phyloP scores from a whole-genome alignment of 257 asterid genomes.

The Striga asiatica region DNA sequence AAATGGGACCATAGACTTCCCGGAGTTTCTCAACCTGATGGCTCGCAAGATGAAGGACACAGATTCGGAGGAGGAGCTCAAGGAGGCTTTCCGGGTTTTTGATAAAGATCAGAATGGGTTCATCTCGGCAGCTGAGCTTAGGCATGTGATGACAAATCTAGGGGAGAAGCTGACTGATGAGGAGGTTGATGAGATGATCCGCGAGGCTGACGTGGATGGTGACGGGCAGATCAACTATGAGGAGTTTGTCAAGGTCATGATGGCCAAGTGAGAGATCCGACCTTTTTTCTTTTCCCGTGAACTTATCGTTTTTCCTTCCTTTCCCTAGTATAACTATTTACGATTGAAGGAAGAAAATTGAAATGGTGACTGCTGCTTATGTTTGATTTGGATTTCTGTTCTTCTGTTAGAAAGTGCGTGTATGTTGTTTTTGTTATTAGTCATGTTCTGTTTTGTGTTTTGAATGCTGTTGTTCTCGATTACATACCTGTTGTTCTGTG shows the following conservation, averaged over 20 bases:
- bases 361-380: too few species aligned
- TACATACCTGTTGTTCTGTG: too few species aligned
- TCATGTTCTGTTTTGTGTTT: too few species aligned
- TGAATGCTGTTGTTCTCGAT: too few species aligned
- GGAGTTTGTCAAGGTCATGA: not conserved
- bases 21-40: not conserved
- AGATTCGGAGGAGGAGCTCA: not conserved
- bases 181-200: not conserved
- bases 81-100: not conserved
- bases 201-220: not conserved
- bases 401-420: too few species aligned
- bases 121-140: not conserved
- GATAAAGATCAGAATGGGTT: not conserved
- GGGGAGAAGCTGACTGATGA: not conserved
- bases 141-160: not conserved
- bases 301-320: too few species aligned
- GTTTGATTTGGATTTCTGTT: too few species aligned
- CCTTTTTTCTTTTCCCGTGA: not conserved
- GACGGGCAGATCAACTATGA: not conserved
- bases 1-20: not conserved
- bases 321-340: too few species aligned
- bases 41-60: not conserved
- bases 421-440: too few species aligned
- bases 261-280: not conserved
- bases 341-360: not conserved